Evolutionary conservation across 129 eudicot species (phyloP).

Genomic region (Glebionis coronaria): DNA sequence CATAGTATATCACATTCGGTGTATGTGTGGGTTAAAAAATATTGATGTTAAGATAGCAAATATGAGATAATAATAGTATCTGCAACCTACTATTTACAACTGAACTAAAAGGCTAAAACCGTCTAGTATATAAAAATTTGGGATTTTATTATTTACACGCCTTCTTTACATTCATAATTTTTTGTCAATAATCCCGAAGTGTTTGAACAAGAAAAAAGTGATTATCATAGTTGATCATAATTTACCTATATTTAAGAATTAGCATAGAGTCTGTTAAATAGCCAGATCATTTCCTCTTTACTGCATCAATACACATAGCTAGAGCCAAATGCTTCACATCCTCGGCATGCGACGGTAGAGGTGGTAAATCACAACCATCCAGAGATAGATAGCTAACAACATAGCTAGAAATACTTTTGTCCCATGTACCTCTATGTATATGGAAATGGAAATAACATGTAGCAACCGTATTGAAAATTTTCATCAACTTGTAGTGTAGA

Average conservation of each 20-base stretch:
- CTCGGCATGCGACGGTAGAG: constrained; percentile 92
- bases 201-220: constrained; percentile 9
- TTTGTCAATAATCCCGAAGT: neutral
- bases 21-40: no score
- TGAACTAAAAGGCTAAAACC: neutral
- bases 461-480: no score
- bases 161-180: constrained; percentile 20
- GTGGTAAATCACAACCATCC: constrained; percentile 98
- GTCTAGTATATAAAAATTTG: constrained; percentile 14
- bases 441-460: neutral
- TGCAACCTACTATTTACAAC: neutral
- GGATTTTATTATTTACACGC: neutral
- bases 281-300: constrained; percentile 41
- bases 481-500: no score
- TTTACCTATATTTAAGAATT: no score
- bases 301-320: constrained; percentile 95
- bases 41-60: neutral
- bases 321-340: constrained; percentile 97
- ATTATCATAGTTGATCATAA: constrained; percentile 4
- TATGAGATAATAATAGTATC: neutral
- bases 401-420: constrained; percentile 53
- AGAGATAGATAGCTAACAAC: constrained; percentile 60
- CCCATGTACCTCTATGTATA: constrained; percentile 55
- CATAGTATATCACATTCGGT: no score
- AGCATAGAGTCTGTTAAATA: neutral